Conservation (phyloP, 202 grass and related monocot genomes). For the Eragrostis tef region DNA sequence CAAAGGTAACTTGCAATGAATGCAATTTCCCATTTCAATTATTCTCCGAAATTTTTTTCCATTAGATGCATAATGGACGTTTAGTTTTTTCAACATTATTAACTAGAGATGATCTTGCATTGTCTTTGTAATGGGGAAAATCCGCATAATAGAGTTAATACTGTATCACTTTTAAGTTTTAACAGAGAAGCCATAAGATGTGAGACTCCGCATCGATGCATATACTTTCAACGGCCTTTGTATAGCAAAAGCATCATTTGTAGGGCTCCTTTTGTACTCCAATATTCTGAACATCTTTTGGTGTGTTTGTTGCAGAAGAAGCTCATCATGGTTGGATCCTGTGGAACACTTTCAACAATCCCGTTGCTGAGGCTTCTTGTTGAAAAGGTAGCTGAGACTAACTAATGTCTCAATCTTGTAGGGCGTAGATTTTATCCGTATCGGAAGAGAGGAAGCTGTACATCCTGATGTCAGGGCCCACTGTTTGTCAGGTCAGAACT, state of each 20-base stretch:
- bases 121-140: neutral
- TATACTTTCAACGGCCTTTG: neutral
- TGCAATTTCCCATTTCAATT: constrained; percentile 10
- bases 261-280: neutral
- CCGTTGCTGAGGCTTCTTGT: constrained; percentile 80
- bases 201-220: neutral
- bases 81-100: neutral
- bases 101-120: neutral
- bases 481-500: constrained; percentile 76
- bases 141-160: neutral
- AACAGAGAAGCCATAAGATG: neutral
- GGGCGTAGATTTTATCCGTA: constrained; percentile 92
- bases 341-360: constrained; percentile 70
- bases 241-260: constrained; percentile 25
- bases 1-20: constrained; percentile 62
- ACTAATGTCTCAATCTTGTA: constrained; percentile 45
- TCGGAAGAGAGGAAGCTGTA: constrained; percentile 84
- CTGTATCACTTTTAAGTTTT: neutral
- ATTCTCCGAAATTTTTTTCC: neutral
- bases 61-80: constrained; percentile 11
- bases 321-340: constrained; percentile 87
- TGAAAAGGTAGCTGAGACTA: constrained; percentile 64
- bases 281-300: constrained; percentile 25
- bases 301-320: constrained; percentile 67
- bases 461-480: constrained; percentile 72